Evolutionary conservation across 2,329 filamentous ascomycete species (phyloP), one percentile per base, ranked within the genome.

Genomic region (Lachnellula occidentalis): DNA sequence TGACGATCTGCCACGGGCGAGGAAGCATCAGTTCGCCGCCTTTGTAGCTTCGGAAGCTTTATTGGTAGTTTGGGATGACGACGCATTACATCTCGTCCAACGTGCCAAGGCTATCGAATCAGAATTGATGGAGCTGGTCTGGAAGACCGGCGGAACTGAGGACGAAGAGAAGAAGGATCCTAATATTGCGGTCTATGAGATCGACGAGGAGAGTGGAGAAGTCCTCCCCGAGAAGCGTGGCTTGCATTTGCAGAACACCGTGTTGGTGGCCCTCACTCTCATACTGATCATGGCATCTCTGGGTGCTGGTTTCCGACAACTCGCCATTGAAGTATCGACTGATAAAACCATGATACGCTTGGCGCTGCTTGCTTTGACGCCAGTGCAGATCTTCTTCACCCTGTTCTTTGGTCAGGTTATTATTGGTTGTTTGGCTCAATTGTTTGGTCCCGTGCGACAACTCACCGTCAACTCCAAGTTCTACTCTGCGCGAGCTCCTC

Each of bases 391-490:
- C 55, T 90, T 91, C 76, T 90, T 92, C 73, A 89, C 87, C 2
- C 78, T 92, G 64, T 90, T 92, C 75, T 91, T 92, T 67, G 84
- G 78, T 21, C 87, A 91, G 70, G 87, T 90, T 65, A 86, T 92
- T 55, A 75, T 91, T 50, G 87, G 87, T 57, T 90, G 85, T 66
- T 70, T 91, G 64, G 83, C 86, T 2, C 88, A 92, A 69, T 82
- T 87, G 60, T 81, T 92, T 55, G 89, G 89, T 5, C 88, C 89
- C 1, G 81, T 91, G 54, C 79, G 80, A 47, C 87, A 92, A 67
- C 77, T 92, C 69, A 81, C 78, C 34, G 73, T 79, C 64, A 94
- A 94, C 77, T 90, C 87, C 66, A 88, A 87, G 69, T 92, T 86
- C 74, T 94, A 87, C 73, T 92, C 89, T 0, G 89, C 87, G 1